phyloP scores from a whole-genome alignment of 1,284 basidiomycete genomes.

The Puccinia sorghi region DNA sequence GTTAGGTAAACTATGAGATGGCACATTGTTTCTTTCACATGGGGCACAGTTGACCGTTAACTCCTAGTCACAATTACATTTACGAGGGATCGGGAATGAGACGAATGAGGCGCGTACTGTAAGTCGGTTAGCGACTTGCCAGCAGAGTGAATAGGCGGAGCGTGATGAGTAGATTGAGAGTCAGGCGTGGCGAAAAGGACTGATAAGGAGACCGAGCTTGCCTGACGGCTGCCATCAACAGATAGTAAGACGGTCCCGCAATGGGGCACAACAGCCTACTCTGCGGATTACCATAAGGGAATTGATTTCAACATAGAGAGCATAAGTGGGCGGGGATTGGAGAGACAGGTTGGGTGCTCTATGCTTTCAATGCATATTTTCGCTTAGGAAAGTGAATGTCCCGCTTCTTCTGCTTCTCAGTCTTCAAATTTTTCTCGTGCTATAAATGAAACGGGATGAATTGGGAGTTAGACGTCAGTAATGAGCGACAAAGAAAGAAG shows the following conservation, averaged over 20 bases:
- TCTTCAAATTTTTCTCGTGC: constrained; percentile 80
- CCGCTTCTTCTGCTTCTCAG: constrained; percentile 88
- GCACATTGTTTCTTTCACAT: no score
- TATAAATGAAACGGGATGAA: constrained; percentile 57
- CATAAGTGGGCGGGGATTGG: background rate
- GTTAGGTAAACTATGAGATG: no score
- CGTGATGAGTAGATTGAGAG: no score
- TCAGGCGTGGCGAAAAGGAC: no score
- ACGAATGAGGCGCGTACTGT: no score
- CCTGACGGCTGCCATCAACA: background rate
- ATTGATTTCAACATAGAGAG: background rate
- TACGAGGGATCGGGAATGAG: no score
- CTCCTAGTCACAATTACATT: no score
- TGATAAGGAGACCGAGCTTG: background rate
- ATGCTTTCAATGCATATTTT: constrained; percentile 71
- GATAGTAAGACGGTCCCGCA: background rate
- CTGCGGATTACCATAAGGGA: background rate
- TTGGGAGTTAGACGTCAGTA: constrained; percentile 52
- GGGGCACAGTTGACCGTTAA: no score
- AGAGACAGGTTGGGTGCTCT: constrained; percentile 16
- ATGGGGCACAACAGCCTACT: background rate
- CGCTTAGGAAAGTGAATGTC: constrained; percentile 80
- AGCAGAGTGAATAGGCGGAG: no score
- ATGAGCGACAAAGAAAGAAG: background rate
- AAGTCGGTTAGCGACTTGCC: no score